A percentile compares a stretch with the other conserved stretches of the same genome.
Conservation (phyloP, 2,329 filamentous ascomycete genomes). For the Elsinoe fawcettii region DNA sequence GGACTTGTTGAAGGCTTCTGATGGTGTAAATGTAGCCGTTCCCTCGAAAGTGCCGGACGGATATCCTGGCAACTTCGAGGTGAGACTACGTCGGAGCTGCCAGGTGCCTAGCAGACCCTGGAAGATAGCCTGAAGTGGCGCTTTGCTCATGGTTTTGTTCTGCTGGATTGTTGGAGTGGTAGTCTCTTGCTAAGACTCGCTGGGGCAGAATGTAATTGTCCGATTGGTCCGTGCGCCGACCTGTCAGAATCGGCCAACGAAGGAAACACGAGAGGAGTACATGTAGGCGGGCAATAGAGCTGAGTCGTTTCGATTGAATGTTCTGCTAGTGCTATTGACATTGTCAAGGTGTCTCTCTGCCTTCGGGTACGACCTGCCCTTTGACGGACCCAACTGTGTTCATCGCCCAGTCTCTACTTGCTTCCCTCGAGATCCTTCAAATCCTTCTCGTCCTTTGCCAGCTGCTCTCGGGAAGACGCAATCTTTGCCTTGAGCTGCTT, state of each 20-base stretch:
- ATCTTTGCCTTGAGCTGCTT: slow-evolving; percentile 31
- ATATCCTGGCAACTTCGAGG: slow-evolving; percentile 28
- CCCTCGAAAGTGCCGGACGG: slow-evolving; percentile 31
- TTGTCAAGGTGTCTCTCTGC: neutral
- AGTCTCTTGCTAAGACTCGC: neutral
- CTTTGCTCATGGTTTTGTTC: neutral
- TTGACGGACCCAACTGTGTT: no score
- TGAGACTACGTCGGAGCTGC: slow-evolving; percentile 27
- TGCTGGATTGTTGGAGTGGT: neutral
- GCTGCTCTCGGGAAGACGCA: slow-evolving; percentile 23
- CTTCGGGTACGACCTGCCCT: neutral
- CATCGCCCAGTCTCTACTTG: slow-evolving; percentile 3
- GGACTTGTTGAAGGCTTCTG: slow-evolving; percentile 20
- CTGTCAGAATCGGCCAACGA: neutral
- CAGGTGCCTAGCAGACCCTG: slow-evolving; percentile 29
- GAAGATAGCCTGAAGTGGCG: slow-evolving; percentile 25
- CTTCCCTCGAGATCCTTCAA: slow-evolving; percentile 22
- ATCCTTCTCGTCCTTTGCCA: slow-evolving; percentile 27
- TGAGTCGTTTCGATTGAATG: neutral
- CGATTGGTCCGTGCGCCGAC: neutral
- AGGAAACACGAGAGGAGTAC: neutral
- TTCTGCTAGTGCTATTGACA: neutral
- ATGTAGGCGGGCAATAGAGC: no score
- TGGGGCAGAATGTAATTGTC: neutral
- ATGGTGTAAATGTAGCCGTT: slow-evolving; percentile 28